A percentile compares a stretch with the other conserved stretches of the same genome.
phyloP scores from a whole-genome alignment of 129 eudicot genomes.

The Lonicera japonica region DNA sequence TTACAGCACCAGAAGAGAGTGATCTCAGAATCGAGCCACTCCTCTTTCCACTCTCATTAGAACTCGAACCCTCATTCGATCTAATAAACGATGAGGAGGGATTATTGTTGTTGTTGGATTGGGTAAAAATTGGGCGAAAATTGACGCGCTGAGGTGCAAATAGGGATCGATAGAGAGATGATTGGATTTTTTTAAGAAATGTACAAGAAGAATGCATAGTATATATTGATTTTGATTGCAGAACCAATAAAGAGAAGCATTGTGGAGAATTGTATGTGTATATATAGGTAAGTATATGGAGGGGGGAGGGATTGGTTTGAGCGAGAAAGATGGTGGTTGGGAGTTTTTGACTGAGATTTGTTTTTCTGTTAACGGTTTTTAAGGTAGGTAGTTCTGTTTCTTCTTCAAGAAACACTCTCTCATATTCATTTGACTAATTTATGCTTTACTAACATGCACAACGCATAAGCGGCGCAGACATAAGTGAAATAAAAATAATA shows the following conservation, averaged over 20 bases:
- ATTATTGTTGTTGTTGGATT: constrained; percentile 18
- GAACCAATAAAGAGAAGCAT: not conserved
- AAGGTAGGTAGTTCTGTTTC: too few relatives aligned
- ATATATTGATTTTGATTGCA: not conserved
- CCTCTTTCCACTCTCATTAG: not conserved
- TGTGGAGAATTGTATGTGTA: not conserved
- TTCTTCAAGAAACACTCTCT: too few relatives aligned
- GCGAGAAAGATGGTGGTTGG: constrained; percentile 35
- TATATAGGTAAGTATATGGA: not conserved
- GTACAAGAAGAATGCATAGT: not conserved
- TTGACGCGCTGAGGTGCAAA: constrained; percentile 19
- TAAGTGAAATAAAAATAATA: too few relatives aligned
- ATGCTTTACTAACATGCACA: too few relatives aligned
- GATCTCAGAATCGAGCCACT: constrained; percentile 25
- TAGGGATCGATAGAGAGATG: constrained; percentile 1
- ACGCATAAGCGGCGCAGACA: too few relatives aligned
- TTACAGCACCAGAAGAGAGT: constrained; percentile 25
- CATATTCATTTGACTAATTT: too few relatives aligned
- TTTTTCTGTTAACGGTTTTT: constrained; percentile 6
- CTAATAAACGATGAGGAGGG: constrained; percentile 2
- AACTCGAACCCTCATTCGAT: not conserved
- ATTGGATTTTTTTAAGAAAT: not conserved
- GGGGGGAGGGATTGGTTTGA: constrained; percentile 18
- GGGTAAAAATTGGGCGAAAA: constrained; percentile 17
- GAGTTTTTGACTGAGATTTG: constrained; percentile 17